A percentile compares a stretch with the other conserved stretches of the same genome.
Evolutionary conservation across 1,284 basidiomycete species (phyloP).

Genomic region (Irpex sp.): DNA sequence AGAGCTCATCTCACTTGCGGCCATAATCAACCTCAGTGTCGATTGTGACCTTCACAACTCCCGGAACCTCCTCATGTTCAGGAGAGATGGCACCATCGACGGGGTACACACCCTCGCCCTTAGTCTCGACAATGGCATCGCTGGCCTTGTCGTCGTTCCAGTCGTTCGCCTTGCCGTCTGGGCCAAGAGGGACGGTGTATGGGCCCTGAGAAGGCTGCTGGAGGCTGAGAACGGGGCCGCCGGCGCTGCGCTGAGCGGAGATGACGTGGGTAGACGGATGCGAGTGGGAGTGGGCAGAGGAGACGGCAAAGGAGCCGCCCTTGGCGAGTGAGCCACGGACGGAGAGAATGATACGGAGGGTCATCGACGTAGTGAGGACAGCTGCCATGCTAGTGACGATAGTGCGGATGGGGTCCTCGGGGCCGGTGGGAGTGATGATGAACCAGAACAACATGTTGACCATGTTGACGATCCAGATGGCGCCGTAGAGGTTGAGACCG

Average conservation of each 20-base stretch:
- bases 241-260: constrained; percentile 33
- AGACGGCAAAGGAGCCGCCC: constrained; percentile 63
- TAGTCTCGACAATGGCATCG: constrained; percentile 44
- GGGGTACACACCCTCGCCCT: constrained; percentile 37
- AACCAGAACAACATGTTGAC: constrained; percentile 81
- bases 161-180: constrained; percentile 48
- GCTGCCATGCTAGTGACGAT: constrained; percentile 79
- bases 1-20: not conserved
- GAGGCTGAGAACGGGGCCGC: constrained; percentile 33
- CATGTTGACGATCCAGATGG: constrained; percentile 74
- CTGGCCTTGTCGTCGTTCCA: constrained; percentile 48
- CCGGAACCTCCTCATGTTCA: constrained; percentile 9
- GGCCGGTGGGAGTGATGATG: constrained; percentile 61
- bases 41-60: constrained; percentile 32
- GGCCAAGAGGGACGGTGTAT: constrained; percentile 64
- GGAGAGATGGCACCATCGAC: constrained; percentile 17
- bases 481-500: constrained; percentile 76
- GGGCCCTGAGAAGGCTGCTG: constrained; percentile 30
- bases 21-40: constrained; percentile 27
- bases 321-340: constrained; percentile 66
- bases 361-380: constrained; percentile 80
- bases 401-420: constrained; percentile 67
- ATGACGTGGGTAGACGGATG: constrained; percentile 41
- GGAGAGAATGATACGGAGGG: constrained; percentile 76
- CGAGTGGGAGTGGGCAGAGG: constrained; percentile 19